A percentile compares a stretch with the other conserved stretches of the same genome.
Conservation (phyloP, 495 filamentous ascomycete genomes). For the Elasticomyces elasticus region DNA sequence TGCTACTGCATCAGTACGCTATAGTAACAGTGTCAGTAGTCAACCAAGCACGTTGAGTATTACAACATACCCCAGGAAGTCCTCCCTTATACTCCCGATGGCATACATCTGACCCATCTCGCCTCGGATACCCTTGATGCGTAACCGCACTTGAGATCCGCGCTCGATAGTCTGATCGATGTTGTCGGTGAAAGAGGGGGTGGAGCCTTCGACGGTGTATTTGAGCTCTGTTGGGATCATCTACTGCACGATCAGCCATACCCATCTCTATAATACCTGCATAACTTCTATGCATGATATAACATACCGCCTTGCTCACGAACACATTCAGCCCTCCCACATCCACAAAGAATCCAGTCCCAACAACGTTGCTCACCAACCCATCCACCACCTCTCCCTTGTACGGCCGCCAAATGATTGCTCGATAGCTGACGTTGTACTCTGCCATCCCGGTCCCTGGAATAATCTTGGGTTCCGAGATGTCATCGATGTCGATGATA, state of each 20-base stretch:
- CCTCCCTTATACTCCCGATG: constrained; percentile 92
- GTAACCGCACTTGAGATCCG: constrained; percentile 83
- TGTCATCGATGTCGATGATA: constrained; percentile 80
- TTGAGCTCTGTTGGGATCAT: constrained; percentile 86
- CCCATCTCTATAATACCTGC: neutral
- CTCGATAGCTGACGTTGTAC: constrained; percentile 88
- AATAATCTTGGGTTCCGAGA: constrained; percentile 83
- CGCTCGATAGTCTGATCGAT: constrained; percentile 90
- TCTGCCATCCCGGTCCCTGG: constrained; percentile 82
- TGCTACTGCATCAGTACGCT: neutral
- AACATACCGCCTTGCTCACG: constrained; percentile 71
- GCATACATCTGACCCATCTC: constrained; percentile 92
- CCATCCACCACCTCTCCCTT: constrained; percentile 94
- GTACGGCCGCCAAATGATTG: constrained; percentile 95
- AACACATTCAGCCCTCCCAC: constrained; percentile 83
- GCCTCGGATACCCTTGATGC: constrained; percentile 81
- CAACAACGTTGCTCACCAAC: constrained; percentile 78
- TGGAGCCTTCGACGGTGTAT: constrained; percentile 61
- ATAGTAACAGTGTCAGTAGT: neutral
- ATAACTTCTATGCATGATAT: neutral
- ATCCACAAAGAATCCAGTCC: constrained; percentile 84
- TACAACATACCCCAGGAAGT: constrained; percentile 19
- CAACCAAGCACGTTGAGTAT: neutral
- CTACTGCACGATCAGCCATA: constrained; percentile 24
- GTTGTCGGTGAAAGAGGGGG: constrained; percentile 33